A percentile compares a stretch with the other conserved stretches of the same genome.
Conservation (phyloP, 345 rosid species). For the Populus tremula region DNA sequence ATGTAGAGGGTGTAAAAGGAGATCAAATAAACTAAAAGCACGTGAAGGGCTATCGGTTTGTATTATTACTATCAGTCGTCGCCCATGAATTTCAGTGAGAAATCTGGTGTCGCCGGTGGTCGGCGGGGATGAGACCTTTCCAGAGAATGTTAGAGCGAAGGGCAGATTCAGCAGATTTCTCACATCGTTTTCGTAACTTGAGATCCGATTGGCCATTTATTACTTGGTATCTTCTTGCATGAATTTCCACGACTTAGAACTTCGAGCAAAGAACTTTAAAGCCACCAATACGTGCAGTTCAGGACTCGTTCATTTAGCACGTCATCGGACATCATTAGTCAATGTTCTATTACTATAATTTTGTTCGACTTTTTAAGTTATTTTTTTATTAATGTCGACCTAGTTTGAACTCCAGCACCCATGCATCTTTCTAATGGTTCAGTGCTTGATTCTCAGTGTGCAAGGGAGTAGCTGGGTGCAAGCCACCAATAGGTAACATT, state of each 20-base stretch:
- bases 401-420: no score
- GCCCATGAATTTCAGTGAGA: constrained; percentile 30
- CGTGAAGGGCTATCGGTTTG: no score
- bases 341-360: background rate
- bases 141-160: constrained; percentile 34
- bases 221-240: background rate
- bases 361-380: background rate
- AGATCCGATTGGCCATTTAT: constrained; percentile 4
- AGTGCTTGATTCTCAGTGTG: no score
- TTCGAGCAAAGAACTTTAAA: background rate
- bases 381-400: no score
- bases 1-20: background rate
- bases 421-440: no score
- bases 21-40: no score
- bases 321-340: background rate
- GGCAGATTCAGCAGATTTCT: background rate
- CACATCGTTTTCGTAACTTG: background rate
- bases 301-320: background rate
- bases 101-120: background rate
- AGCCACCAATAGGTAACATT: no score
- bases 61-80: background rate
- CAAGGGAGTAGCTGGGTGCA: no score
- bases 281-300: background rate
- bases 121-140: background rate
- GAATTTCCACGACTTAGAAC: constrained; percentile 11